These are phyloP conservation scores for Hanseniaspora occidentalis DNA, from an alignment of 805 yeast genomes.

Conservation along the genomic window DNA sequence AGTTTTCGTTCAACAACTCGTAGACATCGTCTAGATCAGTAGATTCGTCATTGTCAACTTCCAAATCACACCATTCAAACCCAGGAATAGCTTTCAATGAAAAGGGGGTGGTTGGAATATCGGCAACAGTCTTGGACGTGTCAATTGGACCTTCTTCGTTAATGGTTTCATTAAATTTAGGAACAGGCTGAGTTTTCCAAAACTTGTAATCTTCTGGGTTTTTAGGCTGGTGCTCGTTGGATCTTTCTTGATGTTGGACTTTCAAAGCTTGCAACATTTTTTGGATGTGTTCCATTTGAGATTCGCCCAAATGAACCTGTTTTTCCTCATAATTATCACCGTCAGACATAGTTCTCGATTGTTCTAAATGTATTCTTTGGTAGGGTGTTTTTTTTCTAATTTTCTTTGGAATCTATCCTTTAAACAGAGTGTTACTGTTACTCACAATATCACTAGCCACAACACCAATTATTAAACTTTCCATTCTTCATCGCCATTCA, in stretches of 20 bases:
- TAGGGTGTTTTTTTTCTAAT: too few relatives aligned
- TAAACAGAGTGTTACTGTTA: neutral
- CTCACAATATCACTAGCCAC: too few relatives aligned
- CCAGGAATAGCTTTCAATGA: conserved; percentile 50
- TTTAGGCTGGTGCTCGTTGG: conserved; percentile 41
- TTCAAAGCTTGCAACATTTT: conserved; percentile 38
- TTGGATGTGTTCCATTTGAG: conserved; percentile 18
- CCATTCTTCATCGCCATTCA: too few relatives aligned
- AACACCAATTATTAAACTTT: too few relatives aligned
- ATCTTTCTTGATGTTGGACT: conserved; percentile 15
- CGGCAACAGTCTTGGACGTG: conserved; percentile 47
- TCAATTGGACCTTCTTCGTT: conserved; percentile 77
- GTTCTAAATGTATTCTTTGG: too few relatives aligned
- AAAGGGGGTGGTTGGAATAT: conserved; percentile 58
- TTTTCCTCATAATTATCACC: conserved; percentile 1
- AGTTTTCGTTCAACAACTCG: conserved; percentile 70
- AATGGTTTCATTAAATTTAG: conserved; percentile 56
- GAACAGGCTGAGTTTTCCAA: conserved; percentile 97
- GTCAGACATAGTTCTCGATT: too few relatives aligned
- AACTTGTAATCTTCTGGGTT: conserved; percentile 58
- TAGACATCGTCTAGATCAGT: conserved; percentile 61
- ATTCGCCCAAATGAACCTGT: conserved; percentile 1
- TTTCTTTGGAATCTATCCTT: neutral
- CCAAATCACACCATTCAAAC: conserved; percentile 83
- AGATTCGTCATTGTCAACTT: conserved; percentile 28